phyloP scores from a whole-genome alignment of 2,329 filamentous ascomycete species.

The Aspergillus sp. region DNA sequence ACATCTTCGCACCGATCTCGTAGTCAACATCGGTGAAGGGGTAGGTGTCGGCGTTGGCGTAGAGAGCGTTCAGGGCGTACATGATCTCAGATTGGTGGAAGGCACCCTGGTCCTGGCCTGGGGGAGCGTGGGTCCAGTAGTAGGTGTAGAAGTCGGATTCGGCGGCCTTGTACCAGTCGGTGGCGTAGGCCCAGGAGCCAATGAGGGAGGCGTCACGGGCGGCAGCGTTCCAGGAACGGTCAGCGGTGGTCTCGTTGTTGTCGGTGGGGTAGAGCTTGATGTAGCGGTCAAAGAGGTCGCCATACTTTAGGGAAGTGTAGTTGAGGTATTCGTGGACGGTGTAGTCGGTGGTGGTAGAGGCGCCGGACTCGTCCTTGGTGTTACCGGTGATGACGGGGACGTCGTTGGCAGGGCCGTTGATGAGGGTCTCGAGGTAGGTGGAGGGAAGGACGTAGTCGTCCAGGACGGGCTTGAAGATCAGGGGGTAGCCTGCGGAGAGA shows the following conservation, averaged over 20 bases:
- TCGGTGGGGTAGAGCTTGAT: constrained; percentile 31
- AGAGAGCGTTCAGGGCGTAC: constrained; percentile 42
- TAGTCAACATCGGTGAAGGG: constrained; percentile 15
- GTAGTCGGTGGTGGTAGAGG: constrained; percentile 24
- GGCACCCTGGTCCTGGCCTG: constrained; percentile 38
- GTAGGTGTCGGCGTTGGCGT: constrained; percentile 27
- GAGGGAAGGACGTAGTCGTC: constrained; percentile 29
- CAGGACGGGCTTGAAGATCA: constrained; percentile 33
- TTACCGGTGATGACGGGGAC: constrained; percentile 42
- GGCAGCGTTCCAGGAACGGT: constrained; percentile 29
- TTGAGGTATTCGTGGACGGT: constrained; percentile 29
- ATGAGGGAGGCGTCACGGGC: constrained; percentile 27
- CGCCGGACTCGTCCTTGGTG: constrained; percentile 37
- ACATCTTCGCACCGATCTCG: constrained; percentile 27
- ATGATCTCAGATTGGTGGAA: constrained; percentile 44
- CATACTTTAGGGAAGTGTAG: constrained; percentile 37
- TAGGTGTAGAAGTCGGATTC: constrained; percentile 37
- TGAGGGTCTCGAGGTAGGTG: constrained; percentile 29
- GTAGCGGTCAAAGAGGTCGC: constrained; percentile 26
- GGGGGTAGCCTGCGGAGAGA: constrained; percentile 28
- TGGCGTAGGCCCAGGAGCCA: constrained; percentile 33
- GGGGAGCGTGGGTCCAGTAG: constrained; percentile 41
- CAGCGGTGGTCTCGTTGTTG: constrained; percentile 22
- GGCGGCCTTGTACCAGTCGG: constrained; percentile 29
- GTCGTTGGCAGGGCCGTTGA: constrained; percentile 33